These are phyloP conservation scores for Diaporthe destruens DNA, from an alignment of 2,329 filamentous ascomycete species.

Conservation along the genomic window DNA sequence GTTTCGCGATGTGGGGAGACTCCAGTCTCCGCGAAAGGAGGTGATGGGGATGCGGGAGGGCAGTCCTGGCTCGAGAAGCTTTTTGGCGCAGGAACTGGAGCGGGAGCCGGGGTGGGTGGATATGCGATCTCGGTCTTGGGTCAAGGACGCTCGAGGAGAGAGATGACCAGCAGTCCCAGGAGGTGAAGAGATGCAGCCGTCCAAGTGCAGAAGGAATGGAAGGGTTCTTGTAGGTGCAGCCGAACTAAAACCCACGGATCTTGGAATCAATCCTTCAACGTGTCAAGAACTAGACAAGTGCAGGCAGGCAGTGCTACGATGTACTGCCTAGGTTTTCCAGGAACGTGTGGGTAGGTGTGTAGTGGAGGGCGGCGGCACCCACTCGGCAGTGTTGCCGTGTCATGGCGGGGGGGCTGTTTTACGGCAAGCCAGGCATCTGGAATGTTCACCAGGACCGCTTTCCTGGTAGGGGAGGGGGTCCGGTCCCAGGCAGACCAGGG, in stretches of 20 bases:
- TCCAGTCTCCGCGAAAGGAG: conserved; percentile 21
- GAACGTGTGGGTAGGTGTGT: conserved; percentile 28
- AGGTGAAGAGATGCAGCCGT: conserved; percentile 3
- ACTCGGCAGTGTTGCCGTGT: conserved; percentile 32
- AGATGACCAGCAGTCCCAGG: conserved; percentile 27
- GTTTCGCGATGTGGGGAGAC: conserved; percentile 36
- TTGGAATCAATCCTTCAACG: conserved; percentile 36
- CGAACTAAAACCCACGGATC: conserved; percentile 21
- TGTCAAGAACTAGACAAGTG: conserved; percentile 37
- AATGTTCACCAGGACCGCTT: conserved; percentile 11
- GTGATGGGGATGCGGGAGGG: conserved; percentile 38
- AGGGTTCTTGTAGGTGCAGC: conserved; percentile 7
- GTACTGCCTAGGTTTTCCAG: conserved; percentile 30
- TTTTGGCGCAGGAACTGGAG: conserved; percentile 28
- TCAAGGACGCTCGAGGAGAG: neutral
- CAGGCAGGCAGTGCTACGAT: conserved; percentile 31
- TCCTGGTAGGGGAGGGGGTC: neutral
- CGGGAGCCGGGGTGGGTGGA: conserved; percentile 19
- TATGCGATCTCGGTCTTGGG: conserved; percentile 17
- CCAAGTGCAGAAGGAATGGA: conserved; percentile 22
- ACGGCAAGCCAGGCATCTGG: conserved; percentile 21
- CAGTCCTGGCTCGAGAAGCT: conserved; percentile 35
- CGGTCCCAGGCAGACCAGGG: neutral
- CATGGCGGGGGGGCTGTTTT: conserved; percentile 24
- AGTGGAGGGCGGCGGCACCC: neutral